Percentiles rank a stretch among this genome's conserved stretches.
Evolutionary conservation across 1,284 basidiomycete genomes (phyloP).

Genomic region (Neonothopanus nambi): DNA sequence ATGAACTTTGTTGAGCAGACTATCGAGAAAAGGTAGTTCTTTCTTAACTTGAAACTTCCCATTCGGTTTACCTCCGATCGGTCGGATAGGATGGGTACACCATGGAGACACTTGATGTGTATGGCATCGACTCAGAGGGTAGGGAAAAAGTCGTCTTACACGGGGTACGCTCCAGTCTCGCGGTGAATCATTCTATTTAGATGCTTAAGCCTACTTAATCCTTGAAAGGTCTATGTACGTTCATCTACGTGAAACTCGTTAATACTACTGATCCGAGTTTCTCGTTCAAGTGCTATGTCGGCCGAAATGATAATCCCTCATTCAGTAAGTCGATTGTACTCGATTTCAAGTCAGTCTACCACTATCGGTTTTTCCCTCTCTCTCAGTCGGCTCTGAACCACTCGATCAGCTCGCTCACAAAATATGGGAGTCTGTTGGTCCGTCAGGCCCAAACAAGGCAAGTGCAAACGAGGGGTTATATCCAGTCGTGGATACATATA

Average conservation of each 20-base stretch:
- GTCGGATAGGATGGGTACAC: constrained; percentile 70
- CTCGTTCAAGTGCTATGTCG: constrained; percentile 67
- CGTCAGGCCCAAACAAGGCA: constrained; percentile 84
- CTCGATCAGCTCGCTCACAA: constrained; percentile 63
- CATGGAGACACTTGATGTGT: constrained; percentile 62
- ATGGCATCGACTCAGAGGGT: constrained; percentile 49
- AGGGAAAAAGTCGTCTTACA: constrained; percentile 55
- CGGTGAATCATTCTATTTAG: too few species aligned
- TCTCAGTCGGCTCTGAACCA: constrained; percentile 74
- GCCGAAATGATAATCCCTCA: constrained; percentile 74
- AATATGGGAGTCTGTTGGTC: constrained; percentile 77
- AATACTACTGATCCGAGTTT: background rate
- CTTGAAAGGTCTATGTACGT: constrained; percentile 14
- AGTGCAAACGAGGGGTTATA: background rate
- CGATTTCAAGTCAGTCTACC: too few species aligned
- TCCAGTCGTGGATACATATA: background rate
- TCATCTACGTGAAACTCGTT: background rate
- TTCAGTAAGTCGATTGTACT: too few species aligned
- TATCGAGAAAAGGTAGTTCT: constrained; percentile 74
- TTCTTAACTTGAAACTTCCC: background rate
- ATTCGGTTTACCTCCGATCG: background rate
- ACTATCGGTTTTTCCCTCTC: too few species aligned
- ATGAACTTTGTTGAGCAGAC: too few species aligned
- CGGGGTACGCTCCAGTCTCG: too few species aligned
- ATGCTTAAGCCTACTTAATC: too few species aligned